These are phyloP conservation scores for Blastobotrys terrestris DNA, from an alignment of 805 yeast species.

Conservation along the genomic window DNA sequence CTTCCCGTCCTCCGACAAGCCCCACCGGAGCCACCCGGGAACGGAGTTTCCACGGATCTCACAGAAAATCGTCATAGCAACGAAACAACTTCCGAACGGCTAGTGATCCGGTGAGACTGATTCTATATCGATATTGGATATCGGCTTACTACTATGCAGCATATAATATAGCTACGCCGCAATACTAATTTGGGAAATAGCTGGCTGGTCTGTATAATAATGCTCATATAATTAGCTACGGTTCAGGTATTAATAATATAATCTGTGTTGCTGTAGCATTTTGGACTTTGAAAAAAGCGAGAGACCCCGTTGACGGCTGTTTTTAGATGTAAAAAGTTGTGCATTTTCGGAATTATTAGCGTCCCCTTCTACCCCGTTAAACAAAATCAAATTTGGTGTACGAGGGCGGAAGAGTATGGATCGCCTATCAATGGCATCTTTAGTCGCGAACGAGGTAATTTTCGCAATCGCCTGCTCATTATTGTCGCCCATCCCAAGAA, in stretches of 20 bases:
- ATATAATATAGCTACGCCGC: no score
- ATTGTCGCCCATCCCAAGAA: conserved; percentile 28
- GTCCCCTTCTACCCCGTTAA: conserved; percentile 18
- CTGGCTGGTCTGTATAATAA: no score
- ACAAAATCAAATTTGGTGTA: conserved; percentile 24
- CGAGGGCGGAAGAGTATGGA: conserved; percentile 23
- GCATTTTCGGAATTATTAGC: not conserved
- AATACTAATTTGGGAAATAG: no score
- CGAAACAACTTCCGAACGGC: not conserved
- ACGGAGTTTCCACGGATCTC: no score
- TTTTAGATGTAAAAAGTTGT: not conserved
- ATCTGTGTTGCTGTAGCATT: no score
- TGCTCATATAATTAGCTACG: no score
- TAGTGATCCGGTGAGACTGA: not conserved
- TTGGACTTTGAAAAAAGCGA: no score
- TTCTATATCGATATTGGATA: not conserved
- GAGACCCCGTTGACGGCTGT: no score
- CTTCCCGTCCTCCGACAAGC: not conserved
- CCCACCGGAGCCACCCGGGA: not conserved
- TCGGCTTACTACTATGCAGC: not conserved
- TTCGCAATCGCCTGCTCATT: conserved; percentile 21
- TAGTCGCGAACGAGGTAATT: conserved; percentile 19
- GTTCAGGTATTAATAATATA: no score
- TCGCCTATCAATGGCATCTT: conserved; percentile 24
- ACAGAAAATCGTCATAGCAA: no score